These are phyloP conservation scores for Craterostigma plantagineum DNA, from an alignment of 257 asterid species.

Conservation along the genomic window DNA sequence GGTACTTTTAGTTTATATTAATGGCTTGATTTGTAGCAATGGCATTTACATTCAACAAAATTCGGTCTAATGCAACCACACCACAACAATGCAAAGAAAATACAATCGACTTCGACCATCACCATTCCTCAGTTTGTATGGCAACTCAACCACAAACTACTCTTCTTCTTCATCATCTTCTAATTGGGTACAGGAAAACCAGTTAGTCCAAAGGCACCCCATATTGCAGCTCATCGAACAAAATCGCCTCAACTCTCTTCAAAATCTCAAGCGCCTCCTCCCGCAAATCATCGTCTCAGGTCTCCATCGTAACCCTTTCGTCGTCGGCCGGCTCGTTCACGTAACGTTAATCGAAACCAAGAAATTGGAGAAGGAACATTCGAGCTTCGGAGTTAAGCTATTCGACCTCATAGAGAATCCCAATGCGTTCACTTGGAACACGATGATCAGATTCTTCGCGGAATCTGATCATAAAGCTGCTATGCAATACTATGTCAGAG, in stretches of 20 bases:
- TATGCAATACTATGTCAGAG: slow-evolving; percentile 12
- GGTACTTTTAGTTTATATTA: too few species aligned
- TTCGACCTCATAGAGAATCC: slow-evolving; percentile 20
- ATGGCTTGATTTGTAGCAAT: too few species aligned
- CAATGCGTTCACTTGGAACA: slow-evolving; percentile 34
- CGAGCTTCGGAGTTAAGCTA: slow-evolving; percentile 17
- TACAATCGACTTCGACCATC: background rate
- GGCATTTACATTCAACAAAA: too few species aligned
- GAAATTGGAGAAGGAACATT: slow-evolving; percentile 2
- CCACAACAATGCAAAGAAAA: too few species aligned
- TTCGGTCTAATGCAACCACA: slow-evolving; percentile 8
- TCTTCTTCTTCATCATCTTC: slow-evolving; percentile 15
- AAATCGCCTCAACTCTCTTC: slow-evolving; percentile 12
- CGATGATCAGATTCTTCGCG: slow-evolving; percentile 31
- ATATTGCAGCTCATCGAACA: slow-evolving; percentile 18
- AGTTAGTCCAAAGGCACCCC: slow-evolving; percentile 29
- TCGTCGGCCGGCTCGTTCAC: slow-evolving; percentile 28
- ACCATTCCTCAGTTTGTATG: too few species aligned
- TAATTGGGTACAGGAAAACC: slow-evolving; percentile 29
- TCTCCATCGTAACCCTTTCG: slow-evolving; percentile 28
- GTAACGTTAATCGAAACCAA: slow-evolving; percentile 16
- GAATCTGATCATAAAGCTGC: slow-evolving; percentile 8
- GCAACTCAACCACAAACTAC: background rate
- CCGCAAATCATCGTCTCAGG: slow-evolving; percentile 26
- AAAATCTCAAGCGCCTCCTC: slow-evolving; percentile 18